Evolutionary conservation across 2,329 filamentous ascomycete genomes (phyloP).

Genomic region (Talaromyces sp.): DNA sequence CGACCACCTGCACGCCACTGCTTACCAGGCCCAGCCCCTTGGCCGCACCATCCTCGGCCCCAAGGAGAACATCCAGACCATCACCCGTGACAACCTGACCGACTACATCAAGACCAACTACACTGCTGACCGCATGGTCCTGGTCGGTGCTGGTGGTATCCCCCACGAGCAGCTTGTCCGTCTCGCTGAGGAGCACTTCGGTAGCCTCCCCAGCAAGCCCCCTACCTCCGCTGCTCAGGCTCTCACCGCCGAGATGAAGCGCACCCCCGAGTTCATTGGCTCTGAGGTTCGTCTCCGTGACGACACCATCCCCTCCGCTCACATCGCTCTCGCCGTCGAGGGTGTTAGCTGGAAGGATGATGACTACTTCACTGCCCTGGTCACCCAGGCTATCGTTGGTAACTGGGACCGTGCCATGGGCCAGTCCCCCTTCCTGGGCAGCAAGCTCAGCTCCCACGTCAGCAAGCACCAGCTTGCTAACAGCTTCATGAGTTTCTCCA

Average conservation of each 20-base stretch:
- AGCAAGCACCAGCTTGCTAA: conserved; percentile 95
- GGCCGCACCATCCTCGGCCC: conserved; percentile 97
- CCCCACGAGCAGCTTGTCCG: conserved; percentile 93
- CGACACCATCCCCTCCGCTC: conserved; percentile 92
- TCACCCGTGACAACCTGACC: conserved; percentile 84
- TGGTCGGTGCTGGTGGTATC: conserved; percentile 91
- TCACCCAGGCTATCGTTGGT: conserved; percentile 97
- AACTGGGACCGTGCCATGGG: conserved; percentile 99
- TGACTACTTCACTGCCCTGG: conserved; percentile 97
- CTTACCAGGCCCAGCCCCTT: conserved; percentile 93
- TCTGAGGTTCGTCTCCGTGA: conserved; percentile 95
- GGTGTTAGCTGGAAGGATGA: conserved; percentile 99
- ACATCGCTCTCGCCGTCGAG: conserved; percentile 98
- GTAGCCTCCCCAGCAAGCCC: conserved; percentile 72
- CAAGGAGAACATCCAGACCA: conserved; percentile 96
- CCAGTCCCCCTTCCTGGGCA: conserved; percentile 94
- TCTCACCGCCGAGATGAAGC: conserved; percentile 74
- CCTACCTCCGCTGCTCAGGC: conserved; percentile 73
- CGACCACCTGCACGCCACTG: conserved; percentile 97
- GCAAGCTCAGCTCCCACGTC: conserved; percentile 94
- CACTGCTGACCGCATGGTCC: conserved; percentile 98
- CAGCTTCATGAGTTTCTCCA: conserved; percentile 99
- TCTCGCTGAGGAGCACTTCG: conserved; percentile 95
- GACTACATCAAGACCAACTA: conserved; percentile 99
- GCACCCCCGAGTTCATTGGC: conserved; percentile 91